Evolutionary conservation across 23 red algal genomes (phyloP).

Genomic region (Gracilaria vermiculophylla): DNA sequence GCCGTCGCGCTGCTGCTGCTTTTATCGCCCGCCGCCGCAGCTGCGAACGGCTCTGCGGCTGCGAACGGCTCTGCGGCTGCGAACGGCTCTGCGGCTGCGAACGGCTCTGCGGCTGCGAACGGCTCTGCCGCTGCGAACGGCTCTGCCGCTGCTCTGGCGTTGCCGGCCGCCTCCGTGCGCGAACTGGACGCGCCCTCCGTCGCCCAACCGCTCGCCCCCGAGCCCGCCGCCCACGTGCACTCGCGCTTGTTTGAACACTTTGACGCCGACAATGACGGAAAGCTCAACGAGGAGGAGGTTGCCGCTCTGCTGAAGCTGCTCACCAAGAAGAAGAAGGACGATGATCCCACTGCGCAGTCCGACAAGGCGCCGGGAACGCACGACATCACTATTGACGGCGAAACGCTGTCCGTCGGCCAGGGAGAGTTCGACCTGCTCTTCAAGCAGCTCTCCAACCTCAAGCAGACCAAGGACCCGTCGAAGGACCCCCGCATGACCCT

Average conservation of each 20-base stretch:
- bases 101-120: too few relatives aligned
- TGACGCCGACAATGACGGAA: conserved; percentile 74
- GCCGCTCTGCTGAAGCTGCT: conserved; percentile 75
- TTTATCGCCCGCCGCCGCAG: too few relatives aligned
- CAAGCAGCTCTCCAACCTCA: conserved; percentile 87
- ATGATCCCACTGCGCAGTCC: background rate
- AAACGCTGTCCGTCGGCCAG: conserved; percentile 73
- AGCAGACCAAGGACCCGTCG: conserved; percentile 83
- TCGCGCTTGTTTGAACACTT: conserved; percentile 84
- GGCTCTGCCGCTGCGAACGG: too few relatives aligned
- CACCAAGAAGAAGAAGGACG: conserved; percentile 50
- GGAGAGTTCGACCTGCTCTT: conserved; percentile 87
- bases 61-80: too few relatives aligned
- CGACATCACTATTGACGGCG: conserved; percentile 83
- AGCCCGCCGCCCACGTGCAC: conserved; percentile 29
- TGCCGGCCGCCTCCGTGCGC: background rate
- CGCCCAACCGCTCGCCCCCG: background rate
- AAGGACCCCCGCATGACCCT: conserved; percentile 88
- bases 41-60: too few relatives aligned
- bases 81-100: too few relatives aligned
- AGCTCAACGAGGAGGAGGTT: conserved; percentile 75
- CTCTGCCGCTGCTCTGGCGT: background rate
- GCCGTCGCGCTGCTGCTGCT: too few relatives aligned
- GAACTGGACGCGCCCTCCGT: background rate
- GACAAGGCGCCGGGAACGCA: conserved; percentile 66